Percentiles rank a stretch among this genome's conserved stretches.
Conservation (phyloP, 2,329 filamentous ascomycete species). For the Magnaporthiopsis poae region DNA sequence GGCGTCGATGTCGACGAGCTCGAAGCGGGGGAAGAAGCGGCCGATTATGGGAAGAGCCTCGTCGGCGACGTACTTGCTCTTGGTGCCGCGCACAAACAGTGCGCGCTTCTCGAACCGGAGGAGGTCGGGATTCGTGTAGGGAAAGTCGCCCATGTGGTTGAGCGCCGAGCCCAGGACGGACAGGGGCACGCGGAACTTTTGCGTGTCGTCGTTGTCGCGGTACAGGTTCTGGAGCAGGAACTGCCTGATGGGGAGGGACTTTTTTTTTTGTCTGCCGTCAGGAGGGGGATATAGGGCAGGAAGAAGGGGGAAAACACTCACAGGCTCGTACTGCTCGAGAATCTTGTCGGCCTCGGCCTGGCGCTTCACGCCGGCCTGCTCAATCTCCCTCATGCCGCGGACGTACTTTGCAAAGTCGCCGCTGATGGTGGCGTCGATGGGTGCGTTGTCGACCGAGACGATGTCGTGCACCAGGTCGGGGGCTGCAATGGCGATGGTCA, state of each 20-base stretch:
- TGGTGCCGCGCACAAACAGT: constrained; percentile 69
- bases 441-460: constrained; percentile 84
- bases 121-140: constrained; percentile 63
- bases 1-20: constrained; percentile 62
- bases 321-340: constrained; percentile 58
- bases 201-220: constrained; percentile 29
- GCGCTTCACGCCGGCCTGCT: constrained; percentile 55
- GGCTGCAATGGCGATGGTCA: constrained; percentile 68
- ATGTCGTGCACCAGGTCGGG: constrained; percentile 60
- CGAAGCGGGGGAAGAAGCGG: constrained; percentile 70
- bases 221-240: constrained; percentile 83
- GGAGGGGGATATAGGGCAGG: neutral
- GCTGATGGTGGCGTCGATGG: constrained; percentile 66
- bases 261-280: neutral
- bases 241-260: constrained; percentile 66
- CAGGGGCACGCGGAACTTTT: constrained; percentile 73
- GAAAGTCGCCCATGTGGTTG: constrained; percentile 76
- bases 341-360: constrained; percentile 74
- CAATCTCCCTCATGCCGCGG: constrained; percentile 73
- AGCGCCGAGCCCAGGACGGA: constrained; percentile 57
- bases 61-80: constrained; percentile 70
- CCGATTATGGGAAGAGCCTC: constrained; percentile 71
- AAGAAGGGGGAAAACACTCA: constrained; percentile 27
- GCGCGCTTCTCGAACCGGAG: constrained; percentile 65
- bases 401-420: constrained; percentile 72